Percentiles rank a stretch among this genome's conserved stretches.
Evolutionary conservation across 768 basidiomycete species (phyloP).

Genomic region (Leccinum ochraceum): DNA sequence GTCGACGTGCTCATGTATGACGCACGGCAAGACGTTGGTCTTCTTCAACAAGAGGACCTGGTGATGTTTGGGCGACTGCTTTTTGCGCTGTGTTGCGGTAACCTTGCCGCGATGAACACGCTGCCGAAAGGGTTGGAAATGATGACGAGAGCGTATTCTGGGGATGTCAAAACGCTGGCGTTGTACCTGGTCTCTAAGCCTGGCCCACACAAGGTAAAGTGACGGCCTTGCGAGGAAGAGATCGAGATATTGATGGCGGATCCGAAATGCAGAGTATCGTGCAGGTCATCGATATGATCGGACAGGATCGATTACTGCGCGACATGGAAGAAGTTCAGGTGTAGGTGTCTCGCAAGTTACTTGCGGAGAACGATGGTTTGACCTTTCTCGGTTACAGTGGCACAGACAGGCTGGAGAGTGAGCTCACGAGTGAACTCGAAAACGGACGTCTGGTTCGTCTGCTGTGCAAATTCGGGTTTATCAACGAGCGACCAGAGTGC

Average conservation of each 20-base stretch:
- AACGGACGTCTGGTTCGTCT: slow-evolving; percentile 90
- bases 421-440: slow-evolving; percentile 87
- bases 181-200: slow-evolving; percentile 78
- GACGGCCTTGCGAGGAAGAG: background rate
- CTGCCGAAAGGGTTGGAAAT: slow-evolving; percentile 74
- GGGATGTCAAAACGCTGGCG: slow-evolving; percentile 80
- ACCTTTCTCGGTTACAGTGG: slow-evolving; percentile 49
- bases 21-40: slow-evolving; percentile 54
- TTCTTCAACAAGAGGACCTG: slow-evolving; percentile 87
- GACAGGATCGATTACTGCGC: slow-evolving; percentile 56
- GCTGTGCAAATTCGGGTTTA: slow-evolving; percentile 94
- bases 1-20: slow-evolving; percentile 85
- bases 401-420: slow-evolving; percentile 77
- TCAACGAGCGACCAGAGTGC: slow-evolving; percentile 98
- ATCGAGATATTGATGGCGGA: background rate
- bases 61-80: slow-evolving; percentile 83
- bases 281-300: slow-evolving; percentile 80
- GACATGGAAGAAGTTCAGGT: slow-evolving; percentile 85
- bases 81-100: slow-evolving; percentile 76
- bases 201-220: slow-evolving; percentile 57
- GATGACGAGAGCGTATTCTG: slow-evolving; percentile 71
- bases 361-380: background rate
- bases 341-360: slow-evolving; percentile 43
- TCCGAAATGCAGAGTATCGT: slow-evolving; percentile 58
- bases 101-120: slow-evolving; percentile 55